phyloP scores from a whole-genome alignment of 129 eudicot genomes.

The Flaveria ramosissima region DNA sequence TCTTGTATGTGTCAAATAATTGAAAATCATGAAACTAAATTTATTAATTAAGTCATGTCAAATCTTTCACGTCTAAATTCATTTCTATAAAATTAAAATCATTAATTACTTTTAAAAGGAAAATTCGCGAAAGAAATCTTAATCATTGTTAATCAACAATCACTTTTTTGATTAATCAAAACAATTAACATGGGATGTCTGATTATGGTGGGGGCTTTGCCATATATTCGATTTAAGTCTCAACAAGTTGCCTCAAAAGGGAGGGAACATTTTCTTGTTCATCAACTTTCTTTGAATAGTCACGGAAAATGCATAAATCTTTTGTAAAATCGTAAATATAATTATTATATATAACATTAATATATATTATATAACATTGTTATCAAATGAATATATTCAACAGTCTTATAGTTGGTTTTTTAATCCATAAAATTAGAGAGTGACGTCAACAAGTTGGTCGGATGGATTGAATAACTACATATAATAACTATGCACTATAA shows the following conservation, averaged over 20 bases:
- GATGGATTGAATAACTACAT: too few species aligned
- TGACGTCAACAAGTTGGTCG: too few species aligned
- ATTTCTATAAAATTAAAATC: background rate
- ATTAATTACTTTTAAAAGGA: background rate
- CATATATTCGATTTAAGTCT: conserved; percentile 19
- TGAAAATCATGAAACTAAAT: background rate
- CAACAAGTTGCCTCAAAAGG: conserved; percentile 21
- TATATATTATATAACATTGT: too few species aligned
- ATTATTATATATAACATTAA: too few species aligned
- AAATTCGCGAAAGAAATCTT: conserved; percentile 10
- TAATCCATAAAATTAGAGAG: too few species aligned
- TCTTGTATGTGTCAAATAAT: background rate
- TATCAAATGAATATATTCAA: too few species aligned
- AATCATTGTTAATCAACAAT: conserved; percentile 12
- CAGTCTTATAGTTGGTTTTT: too few species aligned
- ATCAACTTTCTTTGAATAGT: background rate
- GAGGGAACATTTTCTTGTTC: background rate
- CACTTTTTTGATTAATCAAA: conserved; percentile 20
- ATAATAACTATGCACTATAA: too few species aligned
- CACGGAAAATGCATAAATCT: background rate
- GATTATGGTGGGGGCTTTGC: conserved; percentile 24
- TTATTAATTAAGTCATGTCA: conserved; percentile 1
- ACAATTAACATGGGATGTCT: conserved; percentile 29
- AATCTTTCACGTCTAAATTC: conserved; percentile 3
- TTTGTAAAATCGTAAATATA: background rate